These are phyloP conservation scores for Picea glauca DNA, from an alignment of 75 land plant genomes.

Conservation along the genomic window DNA sequence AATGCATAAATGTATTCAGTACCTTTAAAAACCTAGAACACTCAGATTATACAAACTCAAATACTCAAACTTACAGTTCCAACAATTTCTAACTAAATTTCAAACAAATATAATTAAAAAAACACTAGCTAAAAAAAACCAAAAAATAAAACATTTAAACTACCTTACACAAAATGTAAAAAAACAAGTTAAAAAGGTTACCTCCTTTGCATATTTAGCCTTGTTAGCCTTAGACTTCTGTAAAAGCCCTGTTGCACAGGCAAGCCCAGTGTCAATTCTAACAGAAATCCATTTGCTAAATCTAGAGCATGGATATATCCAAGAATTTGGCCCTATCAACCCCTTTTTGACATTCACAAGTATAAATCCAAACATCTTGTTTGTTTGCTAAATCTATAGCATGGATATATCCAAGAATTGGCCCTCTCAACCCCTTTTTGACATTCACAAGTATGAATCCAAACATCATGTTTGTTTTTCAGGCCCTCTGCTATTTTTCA, in stretches of 20 bases:
- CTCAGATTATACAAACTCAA: too few relatives aligned
- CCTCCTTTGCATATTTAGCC: slow-evolving; percentile 80
- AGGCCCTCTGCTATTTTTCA: background rate
- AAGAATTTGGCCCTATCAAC: background rate
- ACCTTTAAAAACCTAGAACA: too few relatives aligned
- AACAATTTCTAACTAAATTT: too few relatives aligned
- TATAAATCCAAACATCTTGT: background rate
- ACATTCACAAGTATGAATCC: background rate
- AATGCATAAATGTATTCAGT: too few relatives aligned
- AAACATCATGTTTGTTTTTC: background rate
- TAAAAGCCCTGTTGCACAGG: slow-evolving; percentile 49
- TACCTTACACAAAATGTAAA: background rate
- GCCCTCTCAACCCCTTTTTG: background rate
- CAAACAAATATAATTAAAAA: too few relatives aligned
- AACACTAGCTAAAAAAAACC: too few relatives aligned
- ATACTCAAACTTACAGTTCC: too few relatives aligned
- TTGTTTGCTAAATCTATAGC: background rate
- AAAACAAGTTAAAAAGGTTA: slow-evolving; percentile 10
- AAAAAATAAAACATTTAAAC: too few relatives aligned
- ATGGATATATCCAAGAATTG: background rate
- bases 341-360: background rate
- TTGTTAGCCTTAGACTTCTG: slow-evolving; percentile 77
- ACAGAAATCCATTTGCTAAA: background rate
- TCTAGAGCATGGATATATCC: background rate
- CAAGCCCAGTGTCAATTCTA: background rate